Conservation (phyloP, 2,329 filamentous ascomycete genomes). For the Xylaria sp. region DNA sequence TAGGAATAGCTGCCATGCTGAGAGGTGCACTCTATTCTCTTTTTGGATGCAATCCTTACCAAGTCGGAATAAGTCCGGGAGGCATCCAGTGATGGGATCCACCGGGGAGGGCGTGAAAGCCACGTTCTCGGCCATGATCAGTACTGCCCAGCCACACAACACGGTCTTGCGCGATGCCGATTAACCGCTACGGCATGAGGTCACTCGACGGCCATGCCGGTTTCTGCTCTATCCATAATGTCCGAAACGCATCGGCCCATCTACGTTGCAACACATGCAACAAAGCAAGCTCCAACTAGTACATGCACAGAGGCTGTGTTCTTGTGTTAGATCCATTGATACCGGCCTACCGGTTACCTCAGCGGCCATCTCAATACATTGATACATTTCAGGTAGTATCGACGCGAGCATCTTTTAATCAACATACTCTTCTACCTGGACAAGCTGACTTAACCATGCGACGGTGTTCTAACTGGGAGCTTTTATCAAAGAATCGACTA, state of each 20-base stretch:
- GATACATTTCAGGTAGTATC: not conserved
- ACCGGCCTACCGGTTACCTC: conserved; percentile 5
- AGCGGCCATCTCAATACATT: not conserved
- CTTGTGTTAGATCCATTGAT: not conserved
- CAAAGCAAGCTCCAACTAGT: not conserved
- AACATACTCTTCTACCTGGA: not conserved
- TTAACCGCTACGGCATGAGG: conserved; percentile 17
- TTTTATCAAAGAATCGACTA: not conserved
- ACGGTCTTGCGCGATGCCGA: conserved; percentile 5
- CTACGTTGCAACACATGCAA: conserved; percentile 1
- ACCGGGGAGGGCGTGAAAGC: conserved; percentile 19
- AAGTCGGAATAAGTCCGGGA: conserved; percentile 22
- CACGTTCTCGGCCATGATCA: conserved; percentile 9
- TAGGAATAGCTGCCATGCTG: not conserved
- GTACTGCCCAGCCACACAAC: conserved; percentile 26
- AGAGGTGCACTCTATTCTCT: conserved; percentile 4
- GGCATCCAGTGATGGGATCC: conserved; percentile 22
- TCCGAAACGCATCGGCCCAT: conserved; percentile 4
- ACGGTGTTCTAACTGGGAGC: not conserved
- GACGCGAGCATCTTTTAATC: not conserved
- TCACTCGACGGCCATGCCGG: conserved; percentile 29
- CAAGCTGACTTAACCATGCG: not conserved
- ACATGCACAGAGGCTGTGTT: conserved; percentile 14
- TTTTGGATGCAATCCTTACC: not conserved
- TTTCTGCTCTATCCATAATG: not conserved